Evolutionary conservation across 2,329 filamentous ascomycete species (phyloP).

Genomic region (Exserohilum turcica): DNA sequence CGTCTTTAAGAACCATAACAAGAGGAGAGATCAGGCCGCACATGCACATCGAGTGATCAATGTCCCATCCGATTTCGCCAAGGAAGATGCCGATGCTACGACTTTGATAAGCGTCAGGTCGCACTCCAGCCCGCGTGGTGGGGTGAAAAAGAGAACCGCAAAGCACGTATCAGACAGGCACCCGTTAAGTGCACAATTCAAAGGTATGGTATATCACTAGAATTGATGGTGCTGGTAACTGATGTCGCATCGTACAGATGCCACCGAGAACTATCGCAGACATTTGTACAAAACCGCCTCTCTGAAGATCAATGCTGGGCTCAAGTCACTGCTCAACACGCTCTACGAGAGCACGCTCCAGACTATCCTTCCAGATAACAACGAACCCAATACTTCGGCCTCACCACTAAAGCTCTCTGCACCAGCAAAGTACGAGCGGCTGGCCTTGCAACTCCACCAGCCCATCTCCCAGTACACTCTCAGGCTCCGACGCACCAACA

Average conservation of each 20-base stretch:
- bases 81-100: background rate
- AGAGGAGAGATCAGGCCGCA: slow-evolving; percentile 10
- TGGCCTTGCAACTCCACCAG: slow-evolving; percentile 22
- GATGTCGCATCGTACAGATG: slow-evolving; percentile 25
- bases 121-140: slow-evolving; percentile 11
- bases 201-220: slow-evolving; percentile 20
- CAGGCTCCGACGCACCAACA: slow-evolving; percentile 10
- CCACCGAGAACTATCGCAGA: slow-evolving; percentile 32
- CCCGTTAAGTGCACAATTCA: slow-evolving; percentile 36
- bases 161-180: slow-evolving; percentile 21
- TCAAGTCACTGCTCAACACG: slow-evolving; percentile 17
- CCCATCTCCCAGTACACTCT: slow-evolving; percentile 28
- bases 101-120: slow-evolving; percentile 7
- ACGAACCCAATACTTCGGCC: background rate
- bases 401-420: slow-evolving; percentile 24
- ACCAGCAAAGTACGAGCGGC: slow-evolving; percentile 24
- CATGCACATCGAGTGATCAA: background rate
- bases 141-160: slow-evolving; percentile 10
- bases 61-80: background rate
- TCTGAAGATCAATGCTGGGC: slow-evolving; percentile 27
- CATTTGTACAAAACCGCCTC: slow-evolving; percentile 28
- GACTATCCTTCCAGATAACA: slow-evolving; percentile 9
- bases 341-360: slow-evolving; percentile 24
- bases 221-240: slow-evolving; percentile 1
- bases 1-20: slow-evolving; percentile 33